Evolutionary conservation across 2,329 filamentous ascomycete species (phyloP).

Genomic region (Xylaria sp.): DNA sequence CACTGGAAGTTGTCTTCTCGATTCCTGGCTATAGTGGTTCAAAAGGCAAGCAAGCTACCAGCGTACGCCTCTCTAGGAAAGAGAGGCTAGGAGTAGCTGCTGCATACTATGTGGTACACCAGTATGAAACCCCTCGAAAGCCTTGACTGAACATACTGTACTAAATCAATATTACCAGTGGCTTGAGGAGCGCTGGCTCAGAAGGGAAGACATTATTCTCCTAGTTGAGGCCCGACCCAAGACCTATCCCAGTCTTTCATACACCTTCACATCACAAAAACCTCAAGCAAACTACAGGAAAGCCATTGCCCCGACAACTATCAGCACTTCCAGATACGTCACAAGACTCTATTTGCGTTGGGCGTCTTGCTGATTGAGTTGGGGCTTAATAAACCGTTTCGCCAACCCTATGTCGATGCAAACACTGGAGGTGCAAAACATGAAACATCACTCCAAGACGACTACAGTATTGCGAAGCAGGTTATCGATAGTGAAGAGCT

Average conservation of each 20-base stretch:
- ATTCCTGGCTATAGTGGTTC: background rate
- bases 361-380: conserved; percentile 26
- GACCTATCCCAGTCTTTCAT: conserved; percentile 2
- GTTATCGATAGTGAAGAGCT: conserved; percentile 7
- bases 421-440: background rate
- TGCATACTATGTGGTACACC: conserved; percentile 19
- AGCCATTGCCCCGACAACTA: background rate
- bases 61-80: conserved; percentile 13
- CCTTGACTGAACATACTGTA: background rate
- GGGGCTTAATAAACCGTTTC: conserved; percentile 18
- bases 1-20: conserved; percentile 3
- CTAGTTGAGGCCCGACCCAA: background rate
- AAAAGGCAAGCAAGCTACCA: background rate
- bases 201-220: conserved; percentile 9
- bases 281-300: background rate
- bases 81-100: conserved; percentile 11
- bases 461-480: conserved; percentile 6
- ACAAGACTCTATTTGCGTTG: conserved; percentile 18
- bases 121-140: conserved; percentile 2
- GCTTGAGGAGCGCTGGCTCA: conserved; percentile 9
- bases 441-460: background rate
- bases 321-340: background rate
- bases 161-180: conserved; percentile 5
- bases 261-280: conserved; percentile 4
- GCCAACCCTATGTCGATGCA: background rate